A percentile compares a stretch with the other conserved stretches of the same genome.
These are phyloP conservation scores for Phascolomyces articulosus DNA, from an alignment of 371 early-diverging fungal genomes.

Conservation along the genomic window DNA sequence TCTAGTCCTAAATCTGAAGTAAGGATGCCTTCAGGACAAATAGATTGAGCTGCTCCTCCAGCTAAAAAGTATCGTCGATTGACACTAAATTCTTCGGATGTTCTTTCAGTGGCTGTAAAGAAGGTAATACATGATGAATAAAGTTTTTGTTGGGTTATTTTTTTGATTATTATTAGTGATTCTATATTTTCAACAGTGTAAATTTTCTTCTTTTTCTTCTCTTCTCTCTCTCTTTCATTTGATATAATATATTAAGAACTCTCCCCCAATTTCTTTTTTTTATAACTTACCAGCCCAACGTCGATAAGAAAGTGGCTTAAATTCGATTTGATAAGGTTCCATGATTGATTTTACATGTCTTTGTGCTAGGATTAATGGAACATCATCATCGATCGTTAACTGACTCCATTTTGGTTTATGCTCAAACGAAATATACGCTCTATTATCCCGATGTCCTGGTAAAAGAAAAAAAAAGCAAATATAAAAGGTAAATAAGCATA, in stretches of 20 bases:
- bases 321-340: conserved; percentile 41
- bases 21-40: conserved; percentile 26
- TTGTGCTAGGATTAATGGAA: conserved; percentile 27
- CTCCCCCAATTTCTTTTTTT: neutral
- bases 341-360: conserved; percentile 28
- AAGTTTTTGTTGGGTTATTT: too few relatives aligned
- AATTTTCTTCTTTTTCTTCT: neutral
- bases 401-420: conserved; percentile 42
- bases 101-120: conserved; percentile 5
- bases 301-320: conserved; percentile 30
- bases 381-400: conserved; percentile 22
- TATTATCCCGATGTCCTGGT: conserved; percentile 13
- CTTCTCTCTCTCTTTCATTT: neutral
- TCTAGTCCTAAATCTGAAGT: conserved; percentile 30
- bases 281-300: conserved; percentile 34
- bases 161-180: too few relatives aligned
- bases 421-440: conserved; percentile 37
- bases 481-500: too few relatives aligned
- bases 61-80: conserved; percentile 34
- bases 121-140: neutral
- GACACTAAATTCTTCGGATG: conserved; percentile 15
- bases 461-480: neutral
- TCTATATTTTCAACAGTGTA: too few relatives aligned
- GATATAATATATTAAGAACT: too few relatives aligned
- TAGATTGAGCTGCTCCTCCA: conserved; percentile 36